Conservation (phyloP, 805 yeast species). For the Candida bentonensis region DNA sequence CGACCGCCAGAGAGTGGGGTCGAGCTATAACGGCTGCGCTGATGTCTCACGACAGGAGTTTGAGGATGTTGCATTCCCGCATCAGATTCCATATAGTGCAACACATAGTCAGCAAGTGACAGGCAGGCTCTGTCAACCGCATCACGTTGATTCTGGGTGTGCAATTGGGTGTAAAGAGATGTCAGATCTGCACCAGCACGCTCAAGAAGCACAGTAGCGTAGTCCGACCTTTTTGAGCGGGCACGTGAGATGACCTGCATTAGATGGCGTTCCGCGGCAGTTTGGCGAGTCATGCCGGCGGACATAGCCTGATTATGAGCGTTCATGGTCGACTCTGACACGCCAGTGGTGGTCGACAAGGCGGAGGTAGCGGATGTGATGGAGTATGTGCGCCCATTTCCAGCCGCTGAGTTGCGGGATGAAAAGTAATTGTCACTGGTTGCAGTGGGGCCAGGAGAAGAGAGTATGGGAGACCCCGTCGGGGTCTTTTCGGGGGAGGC, state of each 20-base stretch:
- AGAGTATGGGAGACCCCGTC: neutral
- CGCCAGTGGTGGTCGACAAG: neutral
- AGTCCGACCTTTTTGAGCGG: neutral
- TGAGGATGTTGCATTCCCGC: too few species aligned
- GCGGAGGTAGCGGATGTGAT: neutral
- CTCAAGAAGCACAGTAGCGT: neutral
- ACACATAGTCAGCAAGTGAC: conserved; percentile 3
- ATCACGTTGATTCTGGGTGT: neutral
- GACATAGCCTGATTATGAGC: too few species aligned
- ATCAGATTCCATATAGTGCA: neutral
- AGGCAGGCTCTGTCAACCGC: conserved; percentile 3
- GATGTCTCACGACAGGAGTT: too few species aligned
- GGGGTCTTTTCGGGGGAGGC: neutral
- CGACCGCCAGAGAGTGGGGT: too few species aligned
- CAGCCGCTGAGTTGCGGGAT: neutral
- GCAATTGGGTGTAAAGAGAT: neutral
- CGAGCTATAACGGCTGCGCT: too few species aligned
- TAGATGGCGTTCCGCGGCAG: conserved; percentile 3
- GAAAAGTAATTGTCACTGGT: neutral
- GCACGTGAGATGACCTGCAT: conserved; percentile 1
- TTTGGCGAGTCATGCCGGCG: neutral
- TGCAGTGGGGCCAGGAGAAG: neutral
- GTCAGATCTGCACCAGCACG: conserved; percentile 1
- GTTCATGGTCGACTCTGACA: neutral
- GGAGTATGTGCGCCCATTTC: neutral